phyloP scores from a whole-genome alignment of 2,329 filamentous ascomycete genomes.

The Colletotrichum scovillei region DNA sequence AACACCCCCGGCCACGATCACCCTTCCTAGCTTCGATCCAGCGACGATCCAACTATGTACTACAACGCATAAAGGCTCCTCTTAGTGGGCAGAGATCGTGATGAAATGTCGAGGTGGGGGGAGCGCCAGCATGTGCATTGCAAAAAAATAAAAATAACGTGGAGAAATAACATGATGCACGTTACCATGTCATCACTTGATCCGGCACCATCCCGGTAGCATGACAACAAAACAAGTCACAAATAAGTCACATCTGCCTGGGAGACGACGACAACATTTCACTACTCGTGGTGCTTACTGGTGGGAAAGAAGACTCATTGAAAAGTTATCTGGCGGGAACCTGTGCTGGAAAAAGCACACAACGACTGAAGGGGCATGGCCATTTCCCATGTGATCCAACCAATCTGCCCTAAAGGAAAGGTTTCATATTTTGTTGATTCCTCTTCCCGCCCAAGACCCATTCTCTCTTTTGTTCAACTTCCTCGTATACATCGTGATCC shows the following conservation, averaged over 20 bases:
- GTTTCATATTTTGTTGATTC: conserved; percentile 13
- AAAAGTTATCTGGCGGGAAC: conserved; percentile 31
- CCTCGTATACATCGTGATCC: conserved; percentile 31
- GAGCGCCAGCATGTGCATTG: neutral
- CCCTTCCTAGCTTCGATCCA: neutral
- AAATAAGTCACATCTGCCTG: neutral
- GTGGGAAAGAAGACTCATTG: conserved; percentile 26
- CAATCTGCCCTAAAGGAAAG: conserved; percentile 22
- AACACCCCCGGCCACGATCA: neutral
- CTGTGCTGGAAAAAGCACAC: conserved; percentile 22
- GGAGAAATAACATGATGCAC: neutral
- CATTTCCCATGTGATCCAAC: conserved; percentile 33
- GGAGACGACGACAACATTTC: no score
- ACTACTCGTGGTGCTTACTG: no score
- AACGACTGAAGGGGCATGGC: conserved; percentile 19
- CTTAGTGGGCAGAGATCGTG: neutral
- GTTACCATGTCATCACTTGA: neutral
- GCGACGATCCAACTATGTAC: neutral
- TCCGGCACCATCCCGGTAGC: conserved; percentile 11
- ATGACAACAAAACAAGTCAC: neutral
- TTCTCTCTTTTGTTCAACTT: neutral
- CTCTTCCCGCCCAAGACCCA: conserved; percentile 14
- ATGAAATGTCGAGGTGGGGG: neutral
- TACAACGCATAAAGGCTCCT: neutral
- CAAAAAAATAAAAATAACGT: neutral